Percentiles rank a stretch among this genome's conserved stretches.
phyloP scores from a whole-genome alignment of 306 rosid species.

The Canavalia gladiata region DNA sequence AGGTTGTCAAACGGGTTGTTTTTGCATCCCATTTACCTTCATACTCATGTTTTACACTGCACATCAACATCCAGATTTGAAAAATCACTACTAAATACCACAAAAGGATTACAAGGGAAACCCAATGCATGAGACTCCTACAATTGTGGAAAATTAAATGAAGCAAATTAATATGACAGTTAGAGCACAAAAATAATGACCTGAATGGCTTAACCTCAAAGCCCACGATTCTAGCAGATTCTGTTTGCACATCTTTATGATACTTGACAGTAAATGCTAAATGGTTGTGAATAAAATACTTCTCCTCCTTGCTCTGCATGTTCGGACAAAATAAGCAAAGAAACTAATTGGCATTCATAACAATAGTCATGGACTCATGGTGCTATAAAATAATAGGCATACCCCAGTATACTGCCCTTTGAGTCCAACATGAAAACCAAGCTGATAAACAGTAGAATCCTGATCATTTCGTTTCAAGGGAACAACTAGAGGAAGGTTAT shows the following conservation, averaged over 20 bases:
- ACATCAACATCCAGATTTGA: conserved; percentile 45
- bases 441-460: conserved; percentile 88
- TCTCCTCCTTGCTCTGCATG: conserved; percentile 88
- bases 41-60: conserved; percentile 88
- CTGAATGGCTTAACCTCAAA: conserved; percentile 96
- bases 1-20: conserved; percentile 81
- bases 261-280: conserved; percentile 89
- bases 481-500: conserved; percentile 92
- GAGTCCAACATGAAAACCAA: conserved; percentile 89
- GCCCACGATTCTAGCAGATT: conserved; percentile 91
- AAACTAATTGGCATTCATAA: conserved; percentile 37
- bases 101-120: conserved; percentile 27
- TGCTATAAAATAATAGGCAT: conserved; percentile 46
- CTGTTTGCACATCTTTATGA: conserved; percentile 81
- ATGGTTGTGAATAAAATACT: conserved; percentile 87
- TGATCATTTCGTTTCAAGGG: conserved; percentile 76
- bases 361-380: conserved; percentile 29
- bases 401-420: conserved; percentile 88
- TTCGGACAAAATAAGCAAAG: conserved; percentile 43
- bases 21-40: conserved; percentile 82
- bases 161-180: conserved; percentile 6
- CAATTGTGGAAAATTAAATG: conserved; percentile 14
- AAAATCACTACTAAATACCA: conserved; percentile 43
- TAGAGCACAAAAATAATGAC: conserved; percentile 48
- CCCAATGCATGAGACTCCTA: conserved; percentile 10